Base-by-base conservation (phyloP, 495 filamentous ascomycete genomes). In the Trichoderma reesei region DNA sequence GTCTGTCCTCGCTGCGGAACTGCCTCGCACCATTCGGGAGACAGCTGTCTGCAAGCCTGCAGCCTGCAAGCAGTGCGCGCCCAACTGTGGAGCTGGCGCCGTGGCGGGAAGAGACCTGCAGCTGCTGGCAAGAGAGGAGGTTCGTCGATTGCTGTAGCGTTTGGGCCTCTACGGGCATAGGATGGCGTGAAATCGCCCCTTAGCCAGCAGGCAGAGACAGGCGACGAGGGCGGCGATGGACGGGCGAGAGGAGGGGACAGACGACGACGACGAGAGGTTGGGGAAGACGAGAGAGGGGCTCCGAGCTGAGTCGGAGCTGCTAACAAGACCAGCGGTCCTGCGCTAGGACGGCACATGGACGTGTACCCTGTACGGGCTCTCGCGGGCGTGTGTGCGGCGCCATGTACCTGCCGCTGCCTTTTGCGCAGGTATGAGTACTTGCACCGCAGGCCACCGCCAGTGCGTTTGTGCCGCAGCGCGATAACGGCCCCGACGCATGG, bases 31-130 rank as follows among this genome's bases (percentile, higher is more conserved):
- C 46, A 54, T 33, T 56, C 51, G 51, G 51, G 51, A 56, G 51
- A 56, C 51, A 56, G 51, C 51, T 56, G 42, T 33, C 51, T 56
- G 51, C 51, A 34, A 56, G 51, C 51, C 18, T 56, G 51, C 51
- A 33, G 51, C 51, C 18, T 56, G 51, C 51, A 33, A 33, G 51
- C 51, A 56, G 51, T 56, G 51, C 51, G 51, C 51, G 51, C 51
- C 51, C 51, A 56, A 56, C 51, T 56, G 51, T 56, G 51, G 51
- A 56, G 51, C 51, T 34, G 51, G 51, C 31, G 51, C 51, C 51
- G 51, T 56, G 51, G 51, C 51, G 51, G 26, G 51, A 33, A 56
- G 51, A 34, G 51, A 56, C 51, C 18, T 56, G 51, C 51, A 56
- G 51, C 6, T 56, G 51, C 51, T 56, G 51, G 51, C 51, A 34